phyloP scores from a whole-genome alignment of 768 basidiomycete species.

The Pisolithus tinctorius region DNA sequence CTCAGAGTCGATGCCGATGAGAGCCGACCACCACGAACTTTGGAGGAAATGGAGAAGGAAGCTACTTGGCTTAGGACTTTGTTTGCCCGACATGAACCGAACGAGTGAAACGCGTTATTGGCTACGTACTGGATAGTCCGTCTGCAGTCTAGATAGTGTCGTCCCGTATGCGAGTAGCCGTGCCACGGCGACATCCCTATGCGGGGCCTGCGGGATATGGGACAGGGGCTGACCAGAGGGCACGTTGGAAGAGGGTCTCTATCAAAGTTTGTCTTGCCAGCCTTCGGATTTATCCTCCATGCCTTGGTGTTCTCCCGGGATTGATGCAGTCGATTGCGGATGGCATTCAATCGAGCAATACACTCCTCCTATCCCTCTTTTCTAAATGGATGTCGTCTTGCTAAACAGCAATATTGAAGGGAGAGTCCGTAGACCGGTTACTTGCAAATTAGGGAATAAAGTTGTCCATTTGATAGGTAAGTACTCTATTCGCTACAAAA shows the following conservation, averaged over 20 bases:
- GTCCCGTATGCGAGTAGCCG: slow-evolving; percentile 25
- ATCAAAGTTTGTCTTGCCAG: slow-evolving; percentile 23
- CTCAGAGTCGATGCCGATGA: slow-evolving; percentile 69
- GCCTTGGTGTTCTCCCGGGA: slow-evolving; percentile 36
- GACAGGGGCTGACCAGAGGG: slow-evolving; percentile 20
- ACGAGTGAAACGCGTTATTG: background rate
- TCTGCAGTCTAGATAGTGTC: background rate
- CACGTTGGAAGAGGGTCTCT: slow-evolving; percentile 24
- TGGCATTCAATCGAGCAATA: slow-evolving; percentile 43
- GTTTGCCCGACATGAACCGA: slow-evolving; percentile 28
- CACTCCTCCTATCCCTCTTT: slow-evolving; percentile 54
- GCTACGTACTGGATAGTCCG: background rate
- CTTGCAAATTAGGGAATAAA: no score
- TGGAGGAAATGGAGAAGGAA: slow-evolving; percentile 77
- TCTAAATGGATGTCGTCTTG: no score
- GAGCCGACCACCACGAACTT: slow-evolving; percentile 49
- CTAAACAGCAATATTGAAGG: no score
- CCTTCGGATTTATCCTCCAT: slow-evolving; percentile 28
- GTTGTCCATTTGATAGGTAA: no score
- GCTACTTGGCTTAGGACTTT: slow-evolving; percentile 61
- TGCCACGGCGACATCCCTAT: slow-evolving; percentile 32
- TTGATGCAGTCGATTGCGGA: slow-evolving; percentile 36
- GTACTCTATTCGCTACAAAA: no score
- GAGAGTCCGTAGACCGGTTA: no score
- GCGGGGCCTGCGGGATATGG: slow-evolving; percentile 35